A percentile compares a stretch with the other conserved stretches of the same genome.
Evolutionary conservation across 2,329 filamentous ascomycete species (phyloP).

Genomic region (Polychaeton citri): DNA sequence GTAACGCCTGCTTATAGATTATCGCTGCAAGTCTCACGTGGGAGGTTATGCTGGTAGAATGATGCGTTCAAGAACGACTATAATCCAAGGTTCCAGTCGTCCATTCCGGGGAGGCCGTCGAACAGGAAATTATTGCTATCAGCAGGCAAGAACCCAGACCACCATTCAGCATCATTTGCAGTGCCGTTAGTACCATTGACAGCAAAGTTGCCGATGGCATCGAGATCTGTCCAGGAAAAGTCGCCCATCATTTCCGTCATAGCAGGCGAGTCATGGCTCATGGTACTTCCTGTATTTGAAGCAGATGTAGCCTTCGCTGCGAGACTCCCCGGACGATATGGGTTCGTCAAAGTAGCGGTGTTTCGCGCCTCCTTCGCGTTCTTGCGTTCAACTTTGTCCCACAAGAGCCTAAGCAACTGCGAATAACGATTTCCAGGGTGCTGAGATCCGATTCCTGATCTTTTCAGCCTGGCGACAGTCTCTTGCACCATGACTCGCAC

Average conservation of each 20-base stretch:
- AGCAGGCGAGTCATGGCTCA: conserved; percentile 23
- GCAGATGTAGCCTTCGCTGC: conserved; percentile 21
- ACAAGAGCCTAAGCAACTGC: conserved; percentile 32
- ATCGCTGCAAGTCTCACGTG: too few relatives aligned
- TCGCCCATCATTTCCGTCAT: conserved; percentile 34
- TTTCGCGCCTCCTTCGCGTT: conserved; percentile 11
- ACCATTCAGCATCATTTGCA: conserved; percentile 20
- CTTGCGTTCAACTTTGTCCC: conserved; percentile 31
- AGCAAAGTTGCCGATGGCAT: conserved; percentile 35
- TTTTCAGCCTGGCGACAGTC: conserved; percentile 29
- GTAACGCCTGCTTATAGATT: too few relatives aligned
- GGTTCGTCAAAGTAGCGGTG: conserved; percentile 17
- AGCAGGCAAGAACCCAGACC: conserved; percentile 23
- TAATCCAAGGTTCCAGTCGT: conserved; percentile 19
- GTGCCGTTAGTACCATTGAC: conserved; percentile 26
- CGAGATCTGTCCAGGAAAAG: conserved; percentile 36
- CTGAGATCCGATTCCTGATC: conserved; percentile 31
- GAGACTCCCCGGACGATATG: conserved; percentile 27
- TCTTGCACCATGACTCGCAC: conserved; percentile 35
- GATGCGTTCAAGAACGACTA: conserved; percentile 5
- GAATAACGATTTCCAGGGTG: conserved; percentile 35
- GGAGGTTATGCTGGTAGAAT: too few relatives aligned
- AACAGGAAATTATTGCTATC: conserved; percentile 22
- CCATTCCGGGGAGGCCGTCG: conserved; percentile 17
- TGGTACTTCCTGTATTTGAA: conserved; percentile 10